Evolutionary conservation across 768 basidiomycete species (phyloP).

Genomic region (Hygrophoropsis aurantiaca): DNA sequence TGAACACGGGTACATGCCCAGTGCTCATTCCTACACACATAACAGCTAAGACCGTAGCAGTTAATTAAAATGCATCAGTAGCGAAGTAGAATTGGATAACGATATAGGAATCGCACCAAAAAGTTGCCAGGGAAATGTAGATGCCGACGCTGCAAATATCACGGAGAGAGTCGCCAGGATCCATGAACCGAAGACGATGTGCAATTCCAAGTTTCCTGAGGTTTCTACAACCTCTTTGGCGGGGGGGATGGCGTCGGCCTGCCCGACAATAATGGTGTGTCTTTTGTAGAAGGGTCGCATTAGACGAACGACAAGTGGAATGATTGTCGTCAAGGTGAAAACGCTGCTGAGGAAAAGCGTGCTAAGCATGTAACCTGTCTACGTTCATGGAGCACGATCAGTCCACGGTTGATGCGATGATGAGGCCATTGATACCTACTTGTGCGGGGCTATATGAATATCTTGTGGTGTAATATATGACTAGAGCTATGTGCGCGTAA

Average conservation of each 20-base stretch:
- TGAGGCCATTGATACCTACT: constrained; percentile 10
- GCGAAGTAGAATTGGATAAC: too few species aligned
- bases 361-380: constrained; percentile 31
- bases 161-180: constrained; percentile 9
- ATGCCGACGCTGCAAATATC: constrained; percentile 14
- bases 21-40: constrained; percentile 12
- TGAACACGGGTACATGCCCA: constrained; percentile 16
- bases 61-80: too few species aligned
- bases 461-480: constrained; percentile 24
- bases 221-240: constrained; percentile 6
- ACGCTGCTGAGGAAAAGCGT: too few species aligned
- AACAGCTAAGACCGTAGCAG: constrained; percentile 17
- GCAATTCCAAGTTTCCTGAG: constrained; percentile 28
- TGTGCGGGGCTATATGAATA: constrained; percentile 26
- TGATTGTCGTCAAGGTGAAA: constrained; percentile 15
- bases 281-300: constrained; percentile 26
- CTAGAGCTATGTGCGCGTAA: constrained; percentile 14
- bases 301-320: constrained; percentile 21
- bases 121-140: constrained; percentile 6
- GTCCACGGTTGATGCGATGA: not conserved
- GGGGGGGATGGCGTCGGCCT: not conserved
- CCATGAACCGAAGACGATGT: constrained; percentile 23
- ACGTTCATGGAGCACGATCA: not conserved
- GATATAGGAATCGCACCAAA: too few species aligned
- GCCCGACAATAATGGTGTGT: not conserved